These are phyloP conservation scores for Inga laurina DNA, from an alignment of 306 rosid genomes.

Conservation along the genomic window DNA sequence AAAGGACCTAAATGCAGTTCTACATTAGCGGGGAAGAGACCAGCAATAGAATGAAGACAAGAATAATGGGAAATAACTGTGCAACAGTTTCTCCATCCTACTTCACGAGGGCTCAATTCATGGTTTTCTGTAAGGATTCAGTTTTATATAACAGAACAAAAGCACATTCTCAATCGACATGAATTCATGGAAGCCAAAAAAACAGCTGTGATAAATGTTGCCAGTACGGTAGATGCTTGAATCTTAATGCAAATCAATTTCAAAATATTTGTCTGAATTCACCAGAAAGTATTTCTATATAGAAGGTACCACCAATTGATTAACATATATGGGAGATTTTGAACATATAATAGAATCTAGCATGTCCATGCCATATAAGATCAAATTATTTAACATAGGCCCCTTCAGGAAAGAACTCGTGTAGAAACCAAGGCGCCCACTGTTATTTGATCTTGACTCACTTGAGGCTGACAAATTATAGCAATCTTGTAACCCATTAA, in stretches of 20 bases:
- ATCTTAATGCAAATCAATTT: constrained; percentile 3
- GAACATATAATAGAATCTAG: constrained; percentile 10
- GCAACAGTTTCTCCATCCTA: not conserved
- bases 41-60: not conserved
- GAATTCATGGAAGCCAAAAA: not conserved
- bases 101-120: not conserved
- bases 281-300: not conserved
- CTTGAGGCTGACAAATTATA: not conserved
- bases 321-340: constrained; percentile 6
- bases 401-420: not conserved
- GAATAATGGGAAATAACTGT: not conserved
- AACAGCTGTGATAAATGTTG: not conserved
- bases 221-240: not conserved
- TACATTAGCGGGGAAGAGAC: not conserved
- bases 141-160: constrained; percentile 1
- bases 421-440: not conserved
- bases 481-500: not conserved
- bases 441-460: not conserved
- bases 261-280: not conserved
- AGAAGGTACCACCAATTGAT: constrained; percentile 12
- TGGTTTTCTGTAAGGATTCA: not conserved
- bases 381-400: constrained; percentile 1
- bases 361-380: constrained; percentile 21
- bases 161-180: not conserved
- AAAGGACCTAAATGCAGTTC: constrained; percentile 67